Percentiles rank a stretch among this genome's conserved stretches.
phyloP scores from a whole-genome alignment of 768 basidiomycete species.

The Clathrus columnatus region DNA sequence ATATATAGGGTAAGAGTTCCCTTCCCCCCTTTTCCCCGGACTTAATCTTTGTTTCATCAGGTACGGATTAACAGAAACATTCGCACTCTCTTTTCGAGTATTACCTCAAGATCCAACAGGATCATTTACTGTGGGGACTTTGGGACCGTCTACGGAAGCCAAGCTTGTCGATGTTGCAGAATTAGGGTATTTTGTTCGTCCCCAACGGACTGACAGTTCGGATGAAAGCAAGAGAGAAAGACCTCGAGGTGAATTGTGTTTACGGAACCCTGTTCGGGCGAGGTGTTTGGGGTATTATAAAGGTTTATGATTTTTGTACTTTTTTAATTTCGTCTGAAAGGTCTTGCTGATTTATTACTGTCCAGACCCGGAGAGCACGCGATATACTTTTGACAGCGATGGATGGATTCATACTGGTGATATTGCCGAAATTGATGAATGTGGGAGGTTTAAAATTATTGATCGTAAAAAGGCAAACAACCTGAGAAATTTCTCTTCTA shows the following conservation, averaged over 20 bases:
- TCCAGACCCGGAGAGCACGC: conserved; percentile 82
- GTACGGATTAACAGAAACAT: conserved; percentile 88
- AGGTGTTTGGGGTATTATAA: conserved; percentile 53
- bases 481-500: conserved; percentile 80
- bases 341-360: conserved; percentile 10
- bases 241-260: conserved; percentile 85
- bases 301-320: conserved; percentile 34
- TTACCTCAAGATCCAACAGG: conserved; percentile 51
- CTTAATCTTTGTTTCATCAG: conserved; percentile 22
- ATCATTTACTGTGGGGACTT: conserved; percentile 77
- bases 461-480: conserved; percentile 92
- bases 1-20: not conserved
- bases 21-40: too few relatives aligned
- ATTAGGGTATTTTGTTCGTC: conserved; percentile 64
- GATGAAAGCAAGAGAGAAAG: conserved; percentile 55
- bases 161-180: conserved; percentile 86
- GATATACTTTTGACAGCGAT: conserved; percentile 68
- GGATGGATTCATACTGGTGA: too few relatives aligned
- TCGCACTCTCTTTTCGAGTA: conserved; percentile 49
- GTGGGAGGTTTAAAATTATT: too few relatives aligned
- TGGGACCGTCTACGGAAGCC: conserved; percentile 64
- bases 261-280: conserved; percentile 60
- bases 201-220: not conserved
- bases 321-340: not conserved
- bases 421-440: too few relatives aligned